phyloP scores from a whole-genome alignment of 805 yeast species.

The Grigorovia jiainica region DNA sequence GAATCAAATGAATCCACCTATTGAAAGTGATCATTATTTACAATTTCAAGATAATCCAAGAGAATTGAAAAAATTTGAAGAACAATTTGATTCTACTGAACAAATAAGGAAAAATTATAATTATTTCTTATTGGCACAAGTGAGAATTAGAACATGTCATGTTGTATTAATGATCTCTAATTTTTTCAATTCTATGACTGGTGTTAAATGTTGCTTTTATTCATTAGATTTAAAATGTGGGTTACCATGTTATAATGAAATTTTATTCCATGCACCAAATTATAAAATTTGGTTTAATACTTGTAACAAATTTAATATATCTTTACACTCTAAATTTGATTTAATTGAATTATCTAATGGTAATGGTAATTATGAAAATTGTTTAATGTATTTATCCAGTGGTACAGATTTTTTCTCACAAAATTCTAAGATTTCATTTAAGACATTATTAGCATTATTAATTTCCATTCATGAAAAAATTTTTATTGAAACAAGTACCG shows the following conservation, averaged over 20 bases:
- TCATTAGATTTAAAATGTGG: constrained; percentile 52
- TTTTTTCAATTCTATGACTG: constrained; percentile 39
- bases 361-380: constrained; percentile 35
- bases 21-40: constrained; percentile 34
- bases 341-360: constrained; percentile 51
- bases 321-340: constrained; percentile 42
- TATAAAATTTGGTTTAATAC: constrained; percentile 42
- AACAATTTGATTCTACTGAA: constrained; percentile 22
- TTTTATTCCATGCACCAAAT: constrained; percentile 47
- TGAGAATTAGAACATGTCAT: constrained; percentile 69
- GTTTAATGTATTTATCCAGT: constrained; percentile 38
- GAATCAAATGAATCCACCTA: constrained; percentile 33
- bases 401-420: constrained; percentile 30
- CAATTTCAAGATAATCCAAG: constrained; percentile 35
- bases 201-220: constrained; percentile 35
- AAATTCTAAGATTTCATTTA: constrained; percentile 25
- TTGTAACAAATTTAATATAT: constrained; percentile 30
- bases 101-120: constrained; percentile 30
- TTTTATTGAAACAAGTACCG: constrained; percentile 35
- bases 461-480: constrained; percentile 61
- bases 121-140: constrained; percentile 60
- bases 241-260: constrained; percentile 50
- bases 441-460: constrained; percentile 44
- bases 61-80: constrained; percentile 34
- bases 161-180: constrained; percentile 52